phyloP scores from a whole-genome alignment of 1,284 basidiomycete genomes.

The Tetrapyrgos nigripes region DNA sequence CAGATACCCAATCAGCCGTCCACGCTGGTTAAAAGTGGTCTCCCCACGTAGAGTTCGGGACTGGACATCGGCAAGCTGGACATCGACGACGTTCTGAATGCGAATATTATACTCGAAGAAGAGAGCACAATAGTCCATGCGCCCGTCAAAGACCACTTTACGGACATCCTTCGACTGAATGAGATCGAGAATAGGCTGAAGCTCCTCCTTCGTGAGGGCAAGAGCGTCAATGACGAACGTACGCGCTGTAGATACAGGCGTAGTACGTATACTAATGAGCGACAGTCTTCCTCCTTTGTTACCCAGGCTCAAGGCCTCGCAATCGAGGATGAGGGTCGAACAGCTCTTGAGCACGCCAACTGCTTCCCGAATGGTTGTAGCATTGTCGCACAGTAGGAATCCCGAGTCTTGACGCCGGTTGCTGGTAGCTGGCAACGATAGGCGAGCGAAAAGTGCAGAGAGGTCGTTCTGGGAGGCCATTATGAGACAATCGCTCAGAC shows the following conservation, averaged over 20 bases:
- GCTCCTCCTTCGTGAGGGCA: neutral
- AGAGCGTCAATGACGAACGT: conserved; percentile 12
- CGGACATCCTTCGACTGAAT: conserved; percentile 2
- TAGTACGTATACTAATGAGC: conserved; percentile 5
- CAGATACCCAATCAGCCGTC: neutral
- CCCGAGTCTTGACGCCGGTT: no score
- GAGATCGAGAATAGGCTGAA: conserved; percentile 13
- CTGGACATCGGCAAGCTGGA: conserved; percentile 19
- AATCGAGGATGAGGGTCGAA: conserved; percentile 8
- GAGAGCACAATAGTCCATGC: conserved; percentile 20
- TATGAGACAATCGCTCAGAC: no score
- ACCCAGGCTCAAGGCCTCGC: conserved; percentile 16
- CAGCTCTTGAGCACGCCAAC: neutral
- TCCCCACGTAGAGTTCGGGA: conserved; percentile 7
- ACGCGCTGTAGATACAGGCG: neutral
- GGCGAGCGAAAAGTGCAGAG: no score
- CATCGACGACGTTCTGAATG: conserved; percentile 15
- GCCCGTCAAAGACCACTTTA: conserved; percentile 21
- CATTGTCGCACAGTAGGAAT: no score
- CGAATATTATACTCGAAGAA: conserved; percentile 12
- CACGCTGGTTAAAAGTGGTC: neutral
- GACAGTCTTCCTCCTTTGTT: conserved; percentile 8
- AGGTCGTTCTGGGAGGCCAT: no score
- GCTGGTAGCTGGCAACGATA: no score
- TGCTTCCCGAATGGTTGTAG: neutral